Base-by-base conservation (phyloP, 1,284 basidiomycete species). In the Volvariella surrecta region DNA sequence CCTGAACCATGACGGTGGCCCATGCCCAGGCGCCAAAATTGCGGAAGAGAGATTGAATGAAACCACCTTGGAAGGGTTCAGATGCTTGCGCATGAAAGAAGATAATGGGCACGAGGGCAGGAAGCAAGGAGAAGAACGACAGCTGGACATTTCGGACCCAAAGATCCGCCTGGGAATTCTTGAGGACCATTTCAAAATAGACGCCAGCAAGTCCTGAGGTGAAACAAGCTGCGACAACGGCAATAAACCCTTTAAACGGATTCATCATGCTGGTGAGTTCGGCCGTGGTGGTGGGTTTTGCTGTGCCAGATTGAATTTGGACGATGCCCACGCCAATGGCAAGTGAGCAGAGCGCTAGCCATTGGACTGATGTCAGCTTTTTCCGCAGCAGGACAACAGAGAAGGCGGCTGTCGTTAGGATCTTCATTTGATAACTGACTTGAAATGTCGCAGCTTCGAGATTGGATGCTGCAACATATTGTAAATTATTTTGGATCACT, bases 81-180 rank as follows among this genome's bases (percentile, higher is more conserved):
- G 47, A 35, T 11, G 37, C 32, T 41, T 48, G 44, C 2, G 62
- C 55, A 32, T 72, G 66, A 7, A 73, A 63, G 52, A 89, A 76
- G 37, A 96, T 56, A 52, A 95, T 76, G 10, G 93, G 92, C 2
- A 86, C 67, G 35, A 94, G 64, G 3, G 93, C 93, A 0, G 94
- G 94, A 24, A 93, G 66, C 32, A 98, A 73, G 18, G 90, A 94
- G 67, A 96, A 97, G 45, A 92, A 73, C 17, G 92, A 95, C 11
- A 98, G 76, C 60, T 97, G 94, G 38, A 95, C 88, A 63, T 97
- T 98, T 54, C 94, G 84, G 47, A 94, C 83, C 93, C 93, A 97
- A 6, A 97, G 75, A 63, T 95, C 91, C 19, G 79, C 77, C 52
- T 79, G 78, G 2, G 87, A 88, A 56, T 81, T 85, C 67, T 97